A percentile compares a stretch with the other conserved stretches of the same genome.
Conservation (phyloP, 2,329 filamentous ascomycete species). For the Didymellaceae sp. region DNA sequence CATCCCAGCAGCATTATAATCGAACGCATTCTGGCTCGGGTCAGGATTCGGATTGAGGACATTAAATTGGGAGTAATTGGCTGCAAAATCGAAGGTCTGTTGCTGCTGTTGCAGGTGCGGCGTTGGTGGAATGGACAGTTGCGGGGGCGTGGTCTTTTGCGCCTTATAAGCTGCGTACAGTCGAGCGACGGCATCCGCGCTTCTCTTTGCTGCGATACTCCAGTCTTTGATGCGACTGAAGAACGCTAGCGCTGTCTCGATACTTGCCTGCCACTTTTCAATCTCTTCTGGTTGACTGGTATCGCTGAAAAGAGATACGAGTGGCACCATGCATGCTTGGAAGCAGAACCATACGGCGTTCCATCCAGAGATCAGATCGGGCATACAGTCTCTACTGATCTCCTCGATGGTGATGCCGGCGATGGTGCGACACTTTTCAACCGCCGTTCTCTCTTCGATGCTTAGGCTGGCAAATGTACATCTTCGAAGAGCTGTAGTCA, state of each 20-base stretch:
- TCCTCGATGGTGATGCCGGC: conserved; percentile 75
- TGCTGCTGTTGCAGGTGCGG: conserved; percentile 23
- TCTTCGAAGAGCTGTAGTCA: conserved; percentile 65
- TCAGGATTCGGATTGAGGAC: conserved; percentile 4
- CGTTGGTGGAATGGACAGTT: conserved; percentile 16
- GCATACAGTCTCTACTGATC: conserved; percentile 72
- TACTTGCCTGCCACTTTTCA: conserved; percentile 50
- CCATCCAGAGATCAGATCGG: conserved; percentile 80
- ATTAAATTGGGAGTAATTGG: conserved; percentile 18
- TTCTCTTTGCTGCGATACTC: conserved; percentile 55
- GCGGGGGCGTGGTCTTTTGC: conserved; percentile 26
- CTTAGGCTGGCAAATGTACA: conserved; percentile 59
- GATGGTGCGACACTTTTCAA: conserved; percentile 72
- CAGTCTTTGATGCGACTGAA: conserved; percentile 53
- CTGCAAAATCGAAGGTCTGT: conserved; percentile 22
- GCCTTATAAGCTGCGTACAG: conserved; percentile 52
- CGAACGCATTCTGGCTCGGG: conserved; percentile 24
- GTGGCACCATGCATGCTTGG: conserved; percentile 79
- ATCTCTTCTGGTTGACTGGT: conserved; percentile 50
- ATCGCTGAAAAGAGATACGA: conserved; percentile 77
- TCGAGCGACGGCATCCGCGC: conserved; percentile 50
- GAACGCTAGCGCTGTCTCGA: conserved; percentile 52
- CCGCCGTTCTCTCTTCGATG: conserved; percentile 70
- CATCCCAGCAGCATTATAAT: conserved; percentile 38
- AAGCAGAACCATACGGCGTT: conserved; percentile 84